Evolutionary conservation across 164 flowering plant species (phyloP), one percentile per base, ranked within the genome.

Genomic region (Sedum album): DNA sequence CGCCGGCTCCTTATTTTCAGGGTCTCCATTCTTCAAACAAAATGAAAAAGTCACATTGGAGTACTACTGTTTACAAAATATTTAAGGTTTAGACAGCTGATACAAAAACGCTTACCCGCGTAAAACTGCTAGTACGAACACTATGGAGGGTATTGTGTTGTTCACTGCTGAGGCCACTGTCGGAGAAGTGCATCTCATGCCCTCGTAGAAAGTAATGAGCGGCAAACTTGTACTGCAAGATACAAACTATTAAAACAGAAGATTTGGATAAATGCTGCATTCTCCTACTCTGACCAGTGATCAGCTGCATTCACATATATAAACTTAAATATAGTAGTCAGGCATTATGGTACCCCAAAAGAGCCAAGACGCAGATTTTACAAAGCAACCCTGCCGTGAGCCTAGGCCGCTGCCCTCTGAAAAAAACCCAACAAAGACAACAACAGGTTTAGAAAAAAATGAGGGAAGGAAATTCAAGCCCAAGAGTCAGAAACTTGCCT

Each of bases 351-450:
- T 80, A 90, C 98, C 95, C 93, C 20, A 90, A 70, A 38, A 93
- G 84, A 13, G 96, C 86, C 60, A 87, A 88, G 14, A 90, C 76
- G 74, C 79, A 84, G 36, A 88, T 79, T 80, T 88, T 93, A 46
- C 71, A 42, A 60, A 88, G 77, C 68, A 93, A 76, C 35, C 82
- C 83, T 31, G 86, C 8, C 66, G 98, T 92, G 70, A 90, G 69
- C 81, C 81, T 84, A 44, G 96, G 95, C 76, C 89, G 81, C 39
- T 60, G 35, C 69, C 87, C 82, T 72, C 96, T 90, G 88, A 85
- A 80, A 31, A 65, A 26, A 57, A 11, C 14, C 3, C 33, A 11
- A 14, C 26, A 11, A 57, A 57, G 10, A 20, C 13, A 23, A 55
- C 8, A 10, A 35, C 38, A 35, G 38, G 7, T 7, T 35, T 35